Base-by-base conservation (phyloP, 1,284 basidiomycete species). In the Boletus semigastroideus region DNA sequence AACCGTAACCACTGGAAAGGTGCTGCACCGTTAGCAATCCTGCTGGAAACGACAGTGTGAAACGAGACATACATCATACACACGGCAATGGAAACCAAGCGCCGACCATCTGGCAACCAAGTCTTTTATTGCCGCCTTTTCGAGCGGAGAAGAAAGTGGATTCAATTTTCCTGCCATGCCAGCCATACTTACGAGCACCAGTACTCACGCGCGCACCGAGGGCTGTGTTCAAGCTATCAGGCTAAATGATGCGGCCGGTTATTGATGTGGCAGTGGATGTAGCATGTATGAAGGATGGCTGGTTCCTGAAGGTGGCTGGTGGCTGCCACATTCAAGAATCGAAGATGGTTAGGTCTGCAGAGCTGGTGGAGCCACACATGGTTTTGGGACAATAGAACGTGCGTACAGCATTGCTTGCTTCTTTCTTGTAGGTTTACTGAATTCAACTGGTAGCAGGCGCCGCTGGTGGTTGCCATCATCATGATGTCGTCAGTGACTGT, bases 21-120 rank as follows among this genome's bases (percentile, higher is more conserved):
- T 3, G 9, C 11, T 1, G 12, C 6, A 20, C 46, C 16, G 46
- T 64, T 12, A 66, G 49, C 40, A 17, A 25, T 25, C 20, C 30
- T 7, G 10, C 16, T 7, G 17, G 14, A 22, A 2, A 10, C 2
- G 9, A 28, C 11, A 48, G 25, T 19, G 52, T 22, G 44, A 43
- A 44, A 33, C 16, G 31, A 19, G 25, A 30, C 27, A 65, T 59
- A 63, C 62, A 63, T 61, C 62, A 49, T 65, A 65, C 62, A 63
- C 62, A 48, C 53, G 47, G 44, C 44, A 54, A 50, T 7, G 37
- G 49, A 52, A 65, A 52, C 56, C 42, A 59, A 58, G 51, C 58
- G 63, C 51, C 52, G 31, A 44, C 37, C 0, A 4, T 22, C 22
- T 46, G 42, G 38, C 30, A 51, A 46, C 34, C 10, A 25, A 0